These are phyloP conservation scores for Nelumbo lutea DNA, from an alignment of 164 flowering plant species.

Conservation along the genomic window DNA sequence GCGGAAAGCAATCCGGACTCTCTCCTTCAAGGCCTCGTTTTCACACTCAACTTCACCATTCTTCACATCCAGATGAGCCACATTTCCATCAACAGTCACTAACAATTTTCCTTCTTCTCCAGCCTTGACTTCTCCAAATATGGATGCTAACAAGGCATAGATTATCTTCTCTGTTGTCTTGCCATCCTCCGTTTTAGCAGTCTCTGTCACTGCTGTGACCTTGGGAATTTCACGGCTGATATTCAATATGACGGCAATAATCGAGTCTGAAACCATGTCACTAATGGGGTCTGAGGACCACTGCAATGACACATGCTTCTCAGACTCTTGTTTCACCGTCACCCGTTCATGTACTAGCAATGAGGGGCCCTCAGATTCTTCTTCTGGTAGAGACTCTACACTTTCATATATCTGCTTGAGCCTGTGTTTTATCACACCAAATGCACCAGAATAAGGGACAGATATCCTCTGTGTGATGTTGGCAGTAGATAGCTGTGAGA, in stretches of 20 bases:
- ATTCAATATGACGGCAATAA: conserved; percentile 76
- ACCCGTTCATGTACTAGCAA: conserved; percentile 74
- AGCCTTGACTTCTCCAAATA: conserved; percentile 85
- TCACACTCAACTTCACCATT: conserved; percentile 89
- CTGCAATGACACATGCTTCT: conserved; percentile 69
- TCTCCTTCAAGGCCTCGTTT: conserved; percentile 68
- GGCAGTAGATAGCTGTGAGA: conserved; percentile 82
- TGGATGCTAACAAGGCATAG: conserved; percentile 69
- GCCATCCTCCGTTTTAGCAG: conserved; percentile 50
- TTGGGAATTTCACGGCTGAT: conserved; percentile 72
- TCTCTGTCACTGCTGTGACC: conserved; percentile 53
- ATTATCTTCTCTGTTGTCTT: conserved; percentile 72
- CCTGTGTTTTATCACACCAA: conserved; percentile 69
- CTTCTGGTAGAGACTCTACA: conserved; percentile 55
- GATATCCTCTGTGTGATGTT: conserved; percentile 76
- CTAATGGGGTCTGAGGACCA: conserved; percentile 93
- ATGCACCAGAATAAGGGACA: conserved; percentile 77
- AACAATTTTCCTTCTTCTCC: conserved; percentile 74
- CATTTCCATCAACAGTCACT: conserved; percentile 69
- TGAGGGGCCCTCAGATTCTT: conserved; percentile 57
- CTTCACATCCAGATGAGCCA: conserved; percentile 64
- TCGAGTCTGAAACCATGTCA: conserved; percentile 93
- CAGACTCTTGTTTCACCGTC: conserved; percentile 83
- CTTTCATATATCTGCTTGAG: conserved; percentile 84
- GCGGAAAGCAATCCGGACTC: conserved; percentile 59